phyloP scores from a whole-genome alignment of 192 early-diverging fungal species.

The Pecoramyces ruminantium region DNA sequence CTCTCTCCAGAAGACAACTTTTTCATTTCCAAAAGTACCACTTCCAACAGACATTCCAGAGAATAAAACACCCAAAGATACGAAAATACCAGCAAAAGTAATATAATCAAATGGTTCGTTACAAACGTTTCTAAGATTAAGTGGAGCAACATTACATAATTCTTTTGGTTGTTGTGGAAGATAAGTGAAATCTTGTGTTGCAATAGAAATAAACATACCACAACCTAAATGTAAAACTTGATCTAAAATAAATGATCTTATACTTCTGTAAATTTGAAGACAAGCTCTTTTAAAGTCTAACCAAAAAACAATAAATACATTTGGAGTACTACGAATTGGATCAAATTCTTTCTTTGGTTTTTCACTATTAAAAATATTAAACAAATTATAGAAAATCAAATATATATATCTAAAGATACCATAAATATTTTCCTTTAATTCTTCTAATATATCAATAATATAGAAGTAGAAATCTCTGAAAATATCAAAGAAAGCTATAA shows the following conservation, averaged over 20 bases:
- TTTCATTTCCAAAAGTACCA: conserved; percentile 44
- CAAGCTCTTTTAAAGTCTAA: conserved; percentile 20
- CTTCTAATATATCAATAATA: background rate
- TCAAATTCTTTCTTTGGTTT: background rate
- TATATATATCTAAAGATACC: background rate
- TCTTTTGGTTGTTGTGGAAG: conserved; percentile 22
- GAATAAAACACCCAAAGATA: conserved; percentile 34
- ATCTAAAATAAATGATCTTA: conserved; percentile 23
- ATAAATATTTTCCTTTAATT: background rate
- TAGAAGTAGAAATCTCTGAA: background rate
- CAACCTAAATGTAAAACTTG: conserved; percentile 30
- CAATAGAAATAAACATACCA: conserved; percentile 30
- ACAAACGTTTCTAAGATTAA: conserved; percentile 10
- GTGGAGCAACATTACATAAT: conserved; percentile 24
- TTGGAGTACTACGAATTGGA: conserved; percentile 12
- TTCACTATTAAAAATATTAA: background rate
- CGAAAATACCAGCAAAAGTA: conserved; percentile 29
- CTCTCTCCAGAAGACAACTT: conserved; percentile 48
- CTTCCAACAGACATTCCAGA: conserved; percentile 35
- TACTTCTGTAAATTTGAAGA: conserved; percentile 29
- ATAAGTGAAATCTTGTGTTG: conserved; percentile 23
- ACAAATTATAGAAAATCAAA: background rate
- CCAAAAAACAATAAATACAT: conserved; percentile 20
- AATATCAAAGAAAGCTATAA: background rate
- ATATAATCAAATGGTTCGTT: conserved; percentile 12